Conservation (phyloP, 164 flowering plant species). For the Dillenia suffruticosa region DNA sequence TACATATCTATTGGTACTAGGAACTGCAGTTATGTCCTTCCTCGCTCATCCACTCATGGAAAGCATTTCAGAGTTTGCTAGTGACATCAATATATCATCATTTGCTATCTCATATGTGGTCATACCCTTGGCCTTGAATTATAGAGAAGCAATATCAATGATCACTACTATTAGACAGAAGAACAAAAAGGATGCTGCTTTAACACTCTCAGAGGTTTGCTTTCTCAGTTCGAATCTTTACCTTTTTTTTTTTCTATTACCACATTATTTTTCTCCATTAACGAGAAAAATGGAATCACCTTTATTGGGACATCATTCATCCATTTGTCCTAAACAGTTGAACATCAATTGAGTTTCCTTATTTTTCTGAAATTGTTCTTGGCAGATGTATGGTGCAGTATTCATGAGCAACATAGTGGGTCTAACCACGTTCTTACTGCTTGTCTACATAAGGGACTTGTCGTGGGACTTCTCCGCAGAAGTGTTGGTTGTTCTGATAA, state of each 20-base stretch:
- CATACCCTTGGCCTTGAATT: slow-evolving; percentile 30
- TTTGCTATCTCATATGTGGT: slow-evolving; percentile 29
- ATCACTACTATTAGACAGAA: slow-evolving; percentile 28
- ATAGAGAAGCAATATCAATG: slow-evolving; percentile 33
- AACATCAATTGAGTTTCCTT: not conserved
- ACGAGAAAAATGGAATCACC: no score
- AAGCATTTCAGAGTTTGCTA: slow-evolving; percentile 29
- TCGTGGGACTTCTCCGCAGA: slow-evolving; percentile 38
- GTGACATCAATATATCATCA: slow-evolving; percentile 28
- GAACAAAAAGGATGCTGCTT: slow-evolving; percentile 19
- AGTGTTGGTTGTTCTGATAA: slow-evolving; percentile 27
- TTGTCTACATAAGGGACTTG: slow-evolving; percentile 24
- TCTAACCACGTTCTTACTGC: slow-evolving; percentile 25
- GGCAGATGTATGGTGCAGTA: slow-evolving; percentile 30
- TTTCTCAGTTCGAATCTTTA: not conserved
- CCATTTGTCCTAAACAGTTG: not conserved
- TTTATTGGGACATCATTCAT: not conserved
- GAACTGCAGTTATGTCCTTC: slow-evolving; percentile 24
- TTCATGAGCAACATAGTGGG: slow-evolving; percentile 31
- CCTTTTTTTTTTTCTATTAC: not conserved
- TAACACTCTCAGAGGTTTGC: slow-evolving; percentile 30
- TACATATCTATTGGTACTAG: slow-evolving; percentile 18
- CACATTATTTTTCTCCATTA: no score
- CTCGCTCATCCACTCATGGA: slow-evolving; percentile 33
- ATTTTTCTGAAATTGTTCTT: not conserved